Percentiles rank a stretch among this genome's conserved stretches.
Evolutionary conservation across 164 flowering plant genomes (phyloP).

Genomic region (Dillenia turbinata): DNA sequence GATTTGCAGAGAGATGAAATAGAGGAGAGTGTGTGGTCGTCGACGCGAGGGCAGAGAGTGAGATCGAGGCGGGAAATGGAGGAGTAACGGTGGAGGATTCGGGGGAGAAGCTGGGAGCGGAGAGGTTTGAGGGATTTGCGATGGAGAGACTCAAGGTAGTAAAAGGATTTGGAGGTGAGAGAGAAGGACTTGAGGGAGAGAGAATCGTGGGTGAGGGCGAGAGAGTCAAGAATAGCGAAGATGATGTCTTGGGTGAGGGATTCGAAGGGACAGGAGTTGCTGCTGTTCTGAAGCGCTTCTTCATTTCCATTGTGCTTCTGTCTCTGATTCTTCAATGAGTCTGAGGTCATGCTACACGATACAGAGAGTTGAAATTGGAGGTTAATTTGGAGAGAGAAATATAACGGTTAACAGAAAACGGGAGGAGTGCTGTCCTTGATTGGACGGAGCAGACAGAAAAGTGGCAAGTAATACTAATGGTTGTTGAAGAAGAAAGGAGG

Average conservation of each 20-base stretch:
- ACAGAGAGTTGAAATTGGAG: too few species aligned
- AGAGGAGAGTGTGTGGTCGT: slow-evolving; percentile 39
- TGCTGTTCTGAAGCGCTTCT: slow-evolving; percentile 10
- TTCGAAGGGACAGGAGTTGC: slow-evolving; percentile 33
- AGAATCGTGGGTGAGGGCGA: slow-evolving; percentile 25
- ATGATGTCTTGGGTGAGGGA: slow-evolving; percentile 57
- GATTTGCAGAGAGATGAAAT: slow-evolving; percentile 27
- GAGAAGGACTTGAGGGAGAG: slow-evolving; percentile 45
- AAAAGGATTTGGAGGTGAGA: slow-evolving; percentile 39
- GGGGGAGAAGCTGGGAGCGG: slow-evolving; percentile 33
- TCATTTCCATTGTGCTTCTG: slow-evolving; percentile 1
- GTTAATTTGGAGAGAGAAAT: too few species aligned
- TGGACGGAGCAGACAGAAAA: too few species aligned
- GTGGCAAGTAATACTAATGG: too few species aligned
- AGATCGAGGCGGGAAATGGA: slow-evolving; percentile 44
- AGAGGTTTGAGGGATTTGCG: slow-evolving; percentile 44
- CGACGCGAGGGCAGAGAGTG: slow-evolving; percentile 59
- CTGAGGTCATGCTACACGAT: too few species aligned
- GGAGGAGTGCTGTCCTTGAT: too few species aligned
- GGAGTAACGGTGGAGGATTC: slow-evolving; percentile 49
- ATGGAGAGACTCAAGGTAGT: slow-evolving; percentile 39
- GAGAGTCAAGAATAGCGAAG: slow-evolving; percentile 37
- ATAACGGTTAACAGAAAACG: too few species aligned
- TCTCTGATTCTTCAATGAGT: too few species aligned
- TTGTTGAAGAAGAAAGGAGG: too few species aligned